Percentiles rank a stretch among this genome's conserved stretches.
phyloP scores from a whole-genome alignment of 2,329 filamentous ascomycete species.

The Trichophyton simii region DNA sequence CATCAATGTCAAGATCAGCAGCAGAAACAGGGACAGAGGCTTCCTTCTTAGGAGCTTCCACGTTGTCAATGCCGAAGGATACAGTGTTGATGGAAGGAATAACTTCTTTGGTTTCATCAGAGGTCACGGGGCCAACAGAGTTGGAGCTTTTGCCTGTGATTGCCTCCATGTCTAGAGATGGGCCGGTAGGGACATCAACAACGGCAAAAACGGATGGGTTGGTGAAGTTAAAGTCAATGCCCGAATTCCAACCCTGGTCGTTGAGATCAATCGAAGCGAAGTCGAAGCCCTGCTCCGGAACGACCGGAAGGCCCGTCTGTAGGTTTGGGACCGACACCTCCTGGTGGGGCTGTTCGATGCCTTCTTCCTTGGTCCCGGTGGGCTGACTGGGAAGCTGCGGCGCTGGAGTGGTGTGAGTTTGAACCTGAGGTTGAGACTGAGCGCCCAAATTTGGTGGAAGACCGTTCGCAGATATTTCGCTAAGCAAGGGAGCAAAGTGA shows the following conservation, averaged over 20 bases:
- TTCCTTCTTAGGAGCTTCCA: conserved; percentile 2
- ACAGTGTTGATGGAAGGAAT: conserved; percentile 36
- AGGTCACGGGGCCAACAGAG: conserved; percentile 36
- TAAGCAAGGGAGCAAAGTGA: conserved; percentile 70
- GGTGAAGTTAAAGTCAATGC: conserved; percentile 33
- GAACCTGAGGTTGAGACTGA: conserved; percentile 21
- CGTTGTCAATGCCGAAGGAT: conserved; percentile 14
- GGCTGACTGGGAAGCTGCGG: conserved; percentile 31
- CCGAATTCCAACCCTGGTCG: conserved; percentile 33
- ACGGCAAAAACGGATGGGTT: conserved; percentile 51
- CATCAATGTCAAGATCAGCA: conserved; percentile 42
- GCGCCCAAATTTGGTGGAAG: conserved; percentile 27
- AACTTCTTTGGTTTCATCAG: conserved; percentile 39
- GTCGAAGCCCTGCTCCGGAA: conserved; percentile 67
- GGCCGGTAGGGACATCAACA: conserved; percentile 55
- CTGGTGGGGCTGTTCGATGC: conserved; percentile 47
- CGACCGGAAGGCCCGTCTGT: conserved; percentile 63
- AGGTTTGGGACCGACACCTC: conserved; percentile 48
- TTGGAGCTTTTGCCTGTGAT: conserved; percentile 60
- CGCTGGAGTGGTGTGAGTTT: conserved; percentile 15
- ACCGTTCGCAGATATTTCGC: conserved; percentile 53
- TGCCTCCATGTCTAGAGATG: conserved; percentile 45
- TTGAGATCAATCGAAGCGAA: conserved; percentile 56
- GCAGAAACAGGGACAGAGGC: conserved; percentile 16
- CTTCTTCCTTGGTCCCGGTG: conserved; percentile 50